A percentile compares a stretch with the other conserved stretches of the same genome.
These are phyloP conservation scores for Sugiyamaella smithiae DNA, from an alignment of 805 yeast species.

Conservation along the genomic window DNA sequence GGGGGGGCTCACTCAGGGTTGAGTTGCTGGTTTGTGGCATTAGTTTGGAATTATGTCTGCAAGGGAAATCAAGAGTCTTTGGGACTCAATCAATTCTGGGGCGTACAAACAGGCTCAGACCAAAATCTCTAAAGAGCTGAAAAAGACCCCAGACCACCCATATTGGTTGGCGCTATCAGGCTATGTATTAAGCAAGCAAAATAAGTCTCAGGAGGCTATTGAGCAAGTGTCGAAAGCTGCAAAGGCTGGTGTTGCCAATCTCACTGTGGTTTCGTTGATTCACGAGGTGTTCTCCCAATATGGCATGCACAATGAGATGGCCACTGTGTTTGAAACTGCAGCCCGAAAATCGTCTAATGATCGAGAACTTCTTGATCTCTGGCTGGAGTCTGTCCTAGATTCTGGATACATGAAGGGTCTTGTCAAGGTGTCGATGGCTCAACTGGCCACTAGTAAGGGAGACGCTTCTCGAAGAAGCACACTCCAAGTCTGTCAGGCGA, in stretches of 20 bases:
- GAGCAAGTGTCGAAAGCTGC: constrained; percentile 29
- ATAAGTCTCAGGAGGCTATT: constrained; percentile 21
- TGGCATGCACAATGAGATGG: constrained; percentile 22
- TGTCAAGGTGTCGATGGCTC: constrained; percentile 47
- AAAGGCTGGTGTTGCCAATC: constrained; percentile 32
- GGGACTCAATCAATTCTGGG: constrained; percentile 50
- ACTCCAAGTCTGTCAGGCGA: constrained; percentile 42
- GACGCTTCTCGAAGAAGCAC: constrained; percentile 22
- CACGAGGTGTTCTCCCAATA: constrained; percentile 22
- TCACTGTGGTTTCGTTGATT: constrained; percentile 30
- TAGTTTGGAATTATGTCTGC: constrained; percentile 19
- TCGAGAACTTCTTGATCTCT: constrained; percentile 32
- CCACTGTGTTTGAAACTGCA: constrained; percentile 18
- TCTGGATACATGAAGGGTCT: constrained; percentile 48
- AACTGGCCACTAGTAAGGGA: constrained; percentile 22
- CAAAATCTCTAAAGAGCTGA: constrained; percentile 47
- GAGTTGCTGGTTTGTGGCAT: too few species aligned
- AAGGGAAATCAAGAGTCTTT: constrained; percentile 28
- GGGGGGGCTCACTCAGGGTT: too few species aligned
- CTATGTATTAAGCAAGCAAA: constrained; percentile 24
- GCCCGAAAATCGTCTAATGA: constrained; percentile 22
- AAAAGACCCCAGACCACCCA: constrained; percentile 55
- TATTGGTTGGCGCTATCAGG: constrained; percentile 46
- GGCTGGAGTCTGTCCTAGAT: constrained; percentile 56
- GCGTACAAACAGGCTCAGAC: constrained; percentile 53